Evolutionary conservation across 495 filamentous ascomycete species (phyloP).

Genomic region (Lineolata rhizophorae): DNA sequence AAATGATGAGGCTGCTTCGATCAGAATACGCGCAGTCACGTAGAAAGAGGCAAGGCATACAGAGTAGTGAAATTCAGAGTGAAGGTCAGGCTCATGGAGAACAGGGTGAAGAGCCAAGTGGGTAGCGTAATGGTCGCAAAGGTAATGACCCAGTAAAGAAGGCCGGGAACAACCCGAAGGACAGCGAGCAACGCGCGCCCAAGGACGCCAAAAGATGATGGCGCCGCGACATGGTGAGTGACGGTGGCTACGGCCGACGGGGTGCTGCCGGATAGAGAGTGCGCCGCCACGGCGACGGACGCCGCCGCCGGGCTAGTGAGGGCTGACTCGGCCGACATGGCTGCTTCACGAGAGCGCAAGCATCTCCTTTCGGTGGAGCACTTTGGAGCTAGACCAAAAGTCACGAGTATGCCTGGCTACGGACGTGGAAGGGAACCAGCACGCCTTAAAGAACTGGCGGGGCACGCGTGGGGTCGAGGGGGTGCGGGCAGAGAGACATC

Average conservation of each 20-base stretch:
- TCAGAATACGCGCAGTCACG: conserved; percentile 9
- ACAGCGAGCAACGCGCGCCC: conserved; percentile 22
- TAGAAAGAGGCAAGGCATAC: conserved; percentile 25
- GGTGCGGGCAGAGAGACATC: no score
- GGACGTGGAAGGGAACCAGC: no score
- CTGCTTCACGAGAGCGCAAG: no score
- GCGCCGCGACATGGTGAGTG: no score
- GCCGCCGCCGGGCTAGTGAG: conserved; percentile 1
- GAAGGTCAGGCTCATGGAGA: conserved; percentile 88
- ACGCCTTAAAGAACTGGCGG: no score
- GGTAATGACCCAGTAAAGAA: conserved; percentile 65
- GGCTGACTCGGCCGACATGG: neutral
- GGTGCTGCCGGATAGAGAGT: no score
- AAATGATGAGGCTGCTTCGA: no score
- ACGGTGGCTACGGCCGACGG: no score
- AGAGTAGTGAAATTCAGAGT: conserved; percentile 97
- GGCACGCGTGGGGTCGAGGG: no score
- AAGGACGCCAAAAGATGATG: conserved; percentile 15
- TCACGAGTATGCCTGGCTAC: no score
- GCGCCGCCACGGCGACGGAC: neutral
- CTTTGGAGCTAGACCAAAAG: no score
- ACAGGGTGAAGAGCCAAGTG: conserved; percentile 73
- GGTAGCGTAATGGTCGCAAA: conserved; percentile 77
- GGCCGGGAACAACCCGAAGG: conserved; percentile 42
- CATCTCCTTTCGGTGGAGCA: no score